Conservation (phyloP, 768 basidiomycete genomes). For the Psilocybe azurescens region DNA sequence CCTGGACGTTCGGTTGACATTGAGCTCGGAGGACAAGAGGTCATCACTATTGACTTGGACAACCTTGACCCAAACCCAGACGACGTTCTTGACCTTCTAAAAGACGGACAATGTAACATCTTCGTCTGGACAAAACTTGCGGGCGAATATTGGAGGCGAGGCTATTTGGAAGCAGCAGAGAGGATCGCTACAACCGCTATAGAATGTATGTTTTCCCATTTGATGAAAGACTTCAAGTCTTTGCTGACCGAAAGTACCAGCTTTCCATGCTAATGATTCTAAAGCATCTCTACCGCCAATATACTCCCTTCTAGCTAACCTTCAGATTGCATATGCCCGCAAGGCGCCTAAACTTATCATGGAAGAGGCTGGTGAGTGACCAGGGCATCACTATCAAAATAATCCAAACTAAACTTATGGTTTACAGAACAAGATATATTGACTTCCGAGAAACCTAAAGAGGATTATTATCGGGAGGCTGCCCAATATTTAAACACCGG, state of each 20-base stretch:
- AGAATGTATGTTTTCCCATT: slow-evolving; percentile 58
- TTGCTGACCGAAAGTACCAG: slow-evolving; percentile 36
- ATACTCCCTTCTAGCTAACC: slow-evolving; percentile 84
- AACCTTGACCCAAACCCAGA: slow-evolving; percentile 81
- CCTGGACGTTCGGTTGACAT: slow-evolving; percentile 71
- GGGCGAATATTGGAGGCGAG: slow-evolving; percentile 87
- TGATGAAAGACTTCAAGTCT: background rate
- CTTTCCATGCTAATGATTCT: slow-evolving; percentile 54
- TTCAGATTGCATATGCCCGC: slow-evolving; percentile 80
- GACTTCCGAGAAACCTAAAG: slow-evolving; percentile 62
- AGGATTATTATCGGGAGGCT: slow-evolving; percentile 72
- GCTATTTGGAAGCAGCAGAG: slow-evolving; percentile 77
- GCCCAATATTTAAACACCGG: slow-evolving; percentile 69
- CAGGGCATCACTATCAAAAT: background rate
- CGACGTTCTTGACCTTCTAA: slow-evolving; percentile 75
- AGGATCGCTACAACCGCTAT: slow-evolving; percentile 71
- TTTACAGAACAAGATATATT: slow-evolving; percentile 68
- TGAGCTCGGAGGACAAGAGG: slow-evolving; percentile 81
- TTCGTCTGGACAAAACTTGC: slow-evolving; percentile 85
- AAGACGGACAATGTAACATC: slow-evolving; percentile 72
- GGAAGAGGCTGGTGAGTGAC: slow-evolving; percentile 69
- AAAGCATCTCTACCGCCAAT: slow-evolving; percentile 68
- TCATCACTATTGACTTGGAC: slow-evolving; percentile 90
- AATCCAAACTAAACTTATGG: background rate
- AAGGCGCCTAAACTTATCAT: slow-evolving; percentile 84